phyloP scores from a whole-genome alignment of 192 early-diverging fungal genomes.

The Rhizophlyctis rosea region DNA sequence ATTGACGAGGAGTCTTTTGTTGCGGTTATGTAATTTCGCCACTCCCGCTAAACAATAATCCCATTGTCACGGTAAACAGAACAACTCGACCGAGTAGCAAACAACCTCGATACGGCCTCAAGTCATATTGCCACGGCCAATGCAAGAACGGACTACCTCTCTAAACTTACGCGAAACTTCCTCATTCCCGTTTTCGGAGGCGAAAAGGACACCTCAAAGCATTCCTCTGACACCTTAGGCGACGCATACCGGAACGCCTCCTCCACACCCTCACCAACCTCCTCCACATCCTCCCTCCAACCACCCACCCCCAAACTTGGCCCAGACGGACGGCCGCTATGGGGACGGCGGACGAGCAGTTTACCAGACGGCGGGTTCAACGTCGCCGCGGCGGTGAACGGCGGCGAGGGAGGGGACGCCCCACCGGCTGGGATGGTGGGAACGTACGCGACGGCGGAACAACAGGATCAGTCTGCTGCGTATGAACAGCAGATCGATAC shows the following conservation, averaged over 20 bases:
- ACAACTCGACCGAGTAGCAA: constrained; percentile 12
- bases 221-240: background rate
- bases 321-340: constrained; percentile 9
- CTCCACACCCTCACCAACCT: background rate
- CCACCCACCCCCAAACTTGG: background rate
- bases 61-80: too few species aligned
- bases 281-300: background rate
- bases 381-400: background rate
- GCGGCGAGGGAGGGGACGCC: background rate
- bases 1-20: too few species aligned
- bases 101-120: background rate
- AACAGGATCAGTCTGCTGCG: constrained; percentile 7
- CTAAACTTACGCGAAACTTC: constrained; percentile 11
- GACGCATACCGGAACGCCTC: background rate
- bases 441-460: constrained; percentile 11
- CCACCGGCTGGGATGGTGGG: constrained; percentile 3
- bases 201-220: constrained; percentile 13
- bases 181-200: constrained; percentile 16
- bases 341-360: constrained; percentile 19
- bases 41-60: too few species aligned
- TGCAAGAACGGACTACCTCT: constrained; percentile 19
- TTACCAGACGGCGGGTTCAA: constrained; percentile 6
- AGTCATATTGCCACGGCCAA: constrained; percentile 10
- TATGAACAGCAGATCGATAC: constrained; percentile 15
- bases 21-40: too few species aligned